Evolutionary conservation across 2,329 filamentous ascomycete genomes (phyloP).

Genomic region (Cytospora leucostoma): DNA sequence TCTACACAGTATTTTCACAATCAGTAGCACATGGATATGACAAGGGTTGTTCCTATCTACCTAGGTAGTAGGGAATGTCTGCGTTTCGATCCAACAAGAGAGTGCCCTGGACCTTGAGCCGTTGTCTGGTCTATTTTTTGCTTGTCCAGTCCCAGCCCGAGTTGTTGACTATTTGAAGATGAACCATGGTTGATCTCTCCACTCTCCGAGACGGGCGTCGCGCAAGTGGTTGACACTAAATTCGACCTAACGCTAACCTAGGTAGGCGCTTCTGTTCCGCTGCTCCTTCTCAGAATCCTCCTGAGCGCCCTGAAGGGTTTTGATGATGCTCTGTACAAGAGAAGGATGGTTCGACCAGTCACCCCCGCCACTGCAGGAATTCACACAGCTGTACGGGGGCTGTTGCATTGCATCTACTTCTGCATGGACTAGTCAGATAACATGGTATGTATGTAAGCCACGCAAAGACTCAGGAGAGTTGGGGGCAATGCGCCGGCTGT

Average conservation of each 20-base stretch:
- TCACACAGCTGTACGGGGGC: not conserved
- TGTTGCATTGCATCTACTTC: not conserved
- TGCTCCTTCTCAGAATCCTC: constrained; percentile 12
- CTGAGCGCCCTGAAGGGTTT: constrained; percentile 6
- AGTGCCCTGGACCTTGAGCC: constrained; percentile 14
- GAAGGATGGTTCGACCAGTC: not conserved
- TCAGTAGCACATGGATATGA: not conserved
- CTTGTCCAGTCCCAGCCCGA: constrained; percentile 5
- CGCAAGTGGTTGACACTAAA: not conserved
- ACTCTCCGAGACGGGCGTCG: constrained; percentile 3
- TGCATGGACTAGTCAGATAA: not conserved
- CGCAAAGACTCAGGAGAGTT: constrained; percentile 6
- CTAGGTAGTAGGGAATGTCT: constrained; percentile 4
- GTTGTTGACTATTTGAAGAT: not conserved
- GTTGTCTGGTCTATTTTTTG: constrained; percentile 15
- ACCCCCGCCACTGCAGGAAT: not conserved
- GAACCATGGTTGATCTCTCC: not conserved
- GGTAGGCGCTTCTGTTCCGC: constrained; percentile 5
- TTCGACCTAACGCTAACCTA: not conserved
- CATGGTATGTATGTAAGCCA: not conserved
- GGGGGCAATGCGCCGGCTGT: constrained; percentile 15
- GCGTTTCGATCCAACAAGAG: constrained; percentile 17
- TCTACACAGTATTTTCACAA: not conserved
- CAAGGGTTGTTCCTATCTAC: constrained; percentile 9
- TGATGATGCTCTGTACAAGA: constrained; percentile 12